Percentiles rank a stretch among this genome's conserved stretches.
Evolutionary conservation across 805 yeast species (phyloP).

Genomic region (Metschnikowia sp.): DNA sequence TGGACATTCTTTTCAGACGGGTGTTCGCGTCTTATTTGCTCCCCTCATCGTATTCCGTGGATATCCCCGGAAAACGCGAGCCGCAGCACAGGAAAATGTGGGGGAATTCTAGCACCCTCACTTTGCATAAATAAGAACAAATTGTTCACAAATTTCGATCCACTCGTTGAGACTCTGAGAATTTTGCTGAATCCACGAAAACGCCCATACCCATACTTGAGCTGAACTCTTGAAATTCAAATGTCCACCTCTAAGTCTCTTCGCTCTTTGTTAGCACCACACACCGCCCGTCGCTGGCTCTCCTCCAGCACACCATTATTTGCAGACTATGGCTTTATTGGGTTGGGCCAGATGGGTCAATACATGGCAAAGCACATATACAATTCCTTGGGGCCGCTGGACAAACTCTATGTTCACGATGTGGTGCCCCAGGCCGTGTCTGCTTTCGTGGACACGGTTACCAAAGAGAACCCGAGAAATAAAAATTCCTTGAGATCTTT

Average conservation of each 20-base stretch:
- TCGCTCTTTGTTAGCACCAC: neutral
- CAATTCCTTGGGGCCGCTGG: constrained; percentile 34
- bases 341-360: constrained; percentile 57
- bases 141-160: neutral
- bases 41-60: constrained; percentile 9
- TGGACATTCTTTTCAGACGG: neutral
- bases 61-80: constrained; percentile 4
- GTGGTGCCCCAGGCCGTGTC: constrained; percentile 28
- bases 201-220: too few species aligned
- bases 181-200: too few species aligned
- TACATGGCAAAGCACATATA: constrained; percentile 52
- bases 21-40: neutral
- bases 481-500: constrained; percentile 20
- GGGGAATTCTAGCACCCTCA: constrained; percentile 3
- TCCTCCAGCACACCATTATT: constrained; percentile 1
- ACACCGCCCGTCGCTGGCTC: constrained; percentile 7
- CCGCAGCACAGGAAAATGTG: constrained; percentile 9
- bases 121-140: neutral
- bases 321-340: constrained; percentile 47
- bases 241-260: too few species aligned
- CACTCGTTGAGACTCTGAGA: too few species aligned
- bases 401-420: constrained; percentile 44
- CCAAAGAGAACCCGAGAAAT: constrained; percentile 22
- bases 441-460: constrained; percentile 23
- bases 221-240: too few species aligned